phyloP scores from a whole-genome alignment of 352 stramenopile genomes.

The Phytophthora ohioensis region DNA sequence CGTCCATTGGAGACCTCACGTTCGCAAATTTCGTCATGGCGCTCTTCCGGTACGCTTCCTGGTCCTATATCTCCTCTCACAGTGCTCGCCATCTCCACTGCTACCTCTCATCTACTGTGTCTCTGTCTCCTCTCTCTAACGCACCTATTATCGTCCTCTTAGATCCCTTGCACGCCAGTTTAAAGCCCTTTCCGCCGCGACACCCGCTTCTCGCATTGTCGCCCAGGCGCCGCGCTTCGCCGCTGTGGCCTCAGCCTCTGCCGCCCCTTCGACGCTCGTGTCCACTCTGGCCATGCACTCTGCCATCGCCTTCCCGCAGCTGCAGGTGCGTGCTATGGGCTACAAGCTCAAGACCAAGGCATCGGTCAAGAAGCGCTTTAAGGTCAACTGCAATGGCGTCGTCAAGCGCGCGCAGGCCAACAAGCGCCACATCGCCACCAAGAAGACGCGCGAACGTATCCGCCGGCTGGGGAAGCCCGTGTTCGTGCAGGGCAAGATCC shows the following conservation, averaged over 20 bases:
- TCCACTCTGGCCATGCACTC: slow-evolving; percentile 35
- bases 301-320: slow-evolving; percentile 45
- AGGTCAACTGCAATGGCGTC: slow-evolving; percentile 81
- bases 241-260: slow-evolving; percentile 14
- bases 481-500: slow-evolving; percentile 77
- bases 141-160: background rate
- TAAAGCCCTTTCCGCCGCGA: slow-evolving; percentile 52
- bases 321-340: slow-evolving; percentile 71
- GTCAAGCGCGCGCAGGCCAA: slow-evolving; percentile 83
- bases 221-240: slow-evolving; percentile 38
- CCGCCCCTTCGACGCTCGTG: slow-evolving; percentile 15
- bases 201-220: slow-evolving; percentile 15
- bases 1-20: slow-evolving; percentile 43
- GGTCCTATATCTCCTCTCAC: background rate
- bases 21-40: slow-evolving; percentile 38
- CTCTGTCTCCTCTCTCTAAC: slow-evolving; percentile 19
- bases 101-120: background rate
- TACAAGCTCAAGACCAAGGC: slow-evolving; percentile 90
- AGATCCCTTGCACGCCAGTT: slow-evolving; percentile 72
- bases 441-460: slow-evolving; percentile 86
- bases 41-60: slow-evolving; percentile 51
- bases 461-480: slow-evolving; percentile 77
- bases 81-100: background rate
- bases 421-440: slow-evolving; percentile 88
- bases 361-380: slow-evolving; percentile 87